These are phyloP conservation scores for Corchorus capsularis DNA, from an alignment of 345 rosid species.

Conservation along the genomic window DNA sequence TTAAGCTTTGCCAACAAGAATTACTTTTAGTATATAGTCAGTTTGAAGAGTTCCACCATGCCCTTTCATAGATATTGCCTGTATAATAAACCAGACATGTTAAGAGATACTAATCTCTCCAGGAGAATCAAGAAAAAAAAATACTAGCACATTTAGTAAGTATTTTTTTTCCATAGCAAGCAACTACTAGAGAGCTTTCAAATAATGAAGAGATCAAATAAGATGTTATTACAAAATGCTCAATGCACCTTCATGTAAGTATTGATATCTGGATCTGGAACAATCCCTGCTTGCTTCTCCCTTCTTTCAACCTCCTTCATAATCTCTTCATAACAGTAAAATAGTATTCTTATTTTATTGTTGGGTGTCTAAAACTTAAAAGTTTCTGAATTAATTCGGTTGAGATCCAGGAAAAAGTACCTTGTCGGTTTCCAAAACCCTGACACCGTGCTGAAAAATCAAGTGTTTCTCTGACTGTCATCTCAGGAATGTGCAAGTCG, in stretches of 20 bases:
- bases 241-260: conserved; percentile 47
- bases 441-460: conserved; percentile 62
- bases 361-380: not conserved
- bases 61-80: conserved; percentile 49
- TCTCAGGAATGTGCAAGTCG: conserved; percentile 54
- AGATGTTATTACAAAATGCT: no score
- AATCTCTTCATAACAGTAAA: conserved; percentile 24
- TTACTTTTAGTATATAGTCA: conserved; percentile 50
- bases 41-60: conserved; percentile 46
- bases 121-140: not conserved
- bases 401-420: conserved; percentile 21
- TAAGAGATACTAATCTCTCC: not conserved
- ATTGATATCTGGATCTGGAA: conserved; percentile 50
- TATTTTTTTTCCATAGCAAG: not conserved
- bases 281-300: conserved; percentile 47
- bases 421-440: conserved; percentile 60
- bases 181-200: no score
- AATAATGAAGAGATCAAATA: no score
- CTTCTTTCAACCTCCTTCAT: conserved; percentile 44
- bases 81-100: not conserved
- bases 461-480: conserved; percentile 67
- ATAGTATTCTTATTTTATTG: not conserved
- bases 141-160: not conserved
- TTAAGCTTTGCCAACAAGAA: not conserved
- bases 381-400: not conserved